Evolutionary conservation across 257 asterid species (phyloP).

Genomic region (Solanum clarkiae): DNA sequence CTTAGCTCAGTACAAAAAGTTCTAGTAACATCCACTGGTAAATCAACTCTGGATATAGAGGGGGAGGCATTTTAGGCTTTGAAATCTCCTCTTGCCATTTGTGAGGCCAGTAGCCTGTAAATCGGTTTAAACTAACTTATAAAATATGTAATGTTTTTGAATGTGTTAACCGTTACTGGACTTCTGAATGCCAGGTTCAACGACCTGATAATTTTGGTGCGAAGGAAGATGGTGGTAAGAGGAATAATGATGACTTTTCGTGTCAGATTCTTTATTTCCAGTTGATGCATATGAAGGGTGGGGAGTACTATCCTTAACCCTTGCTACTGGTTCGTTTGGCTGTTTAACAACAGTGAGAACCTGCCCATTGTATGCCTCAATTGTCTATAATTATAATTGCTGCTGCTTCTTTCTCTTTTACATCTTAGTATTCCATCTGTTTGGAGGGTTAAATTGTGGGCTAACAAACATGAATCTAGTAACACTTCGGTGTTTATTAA

Average conservation of each 20-base stretch:
- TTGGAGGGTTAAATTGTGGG: neutral
- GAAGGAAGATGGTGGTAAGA: neutral
- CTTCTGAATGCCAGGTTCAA: neutral
- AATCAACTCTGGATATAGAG: neutral
- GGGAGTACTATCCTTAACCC: neutral
- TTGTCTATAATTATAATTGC: neutral
- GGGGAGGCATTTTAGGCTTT: conserved; percentile 1
- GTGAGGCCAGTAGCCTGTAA: neutral
- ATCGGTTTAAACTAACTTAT: neutral
- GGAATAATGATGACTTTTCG: neutral
- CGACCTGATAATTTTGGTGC: neutral
- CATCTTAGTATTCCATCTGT: neutral
- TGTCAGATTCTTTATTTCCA: neutral
- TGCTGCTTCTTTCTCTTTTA: neutral
- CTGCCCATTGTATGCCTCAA: neutral
- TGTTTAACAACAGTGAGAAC: too few relatives aligned
- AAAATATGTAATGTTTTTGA: neutral
- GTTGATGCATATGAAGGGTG: neutral
- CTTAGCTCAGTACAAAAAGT: neutral
- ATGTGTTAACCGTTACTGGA: neutral
- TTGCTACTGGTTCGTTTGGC: neutral
- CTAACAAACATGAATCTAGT: neutral
- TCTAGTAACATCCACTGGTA: conserved; percentile 3
- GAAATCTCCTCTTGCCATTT: neutral
- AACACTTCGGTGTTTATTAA: neutral